phyloP scores from a whole-genome alignment of 805 yeast species.

The Sporopachydermia lactativora region DNA sequence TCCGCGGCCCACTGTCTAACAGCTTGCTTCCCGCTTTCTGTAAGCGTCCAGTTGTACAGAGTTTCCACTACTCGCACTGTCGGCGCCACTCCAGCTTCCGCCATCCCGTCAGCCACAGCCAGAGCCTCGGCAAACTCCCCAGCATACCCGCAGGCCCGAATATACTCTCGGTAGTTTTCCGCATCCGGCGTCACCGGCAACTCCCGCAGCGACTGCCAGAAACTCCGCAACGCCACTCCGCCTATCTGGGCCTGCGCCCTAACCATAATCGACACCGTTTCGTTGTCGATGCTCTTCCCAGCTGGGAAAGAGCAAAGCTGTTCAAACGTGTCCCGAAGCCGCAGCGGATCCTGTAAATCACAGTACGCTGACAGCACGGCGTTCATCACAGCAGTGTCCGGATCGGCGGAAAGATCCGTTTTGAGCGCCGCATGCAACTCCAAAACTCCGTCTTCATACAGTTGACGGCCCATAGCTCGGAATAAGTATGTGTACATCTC shows the following conservation, averaged over 20 bases:
- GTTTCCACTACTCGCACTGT: slow-evolving; percentile 15
- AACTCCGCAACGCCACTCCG: slow-evolving; percentile 38
- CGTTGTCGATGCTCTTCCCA: slow-evolving; percentile 39
- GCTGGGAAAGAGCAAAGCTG: slow-evolving; percentile 40
- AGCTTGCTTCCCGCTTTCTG: slow-evolving; percentile 20
- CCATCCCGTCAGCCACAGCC: slow-evolving; percentile 24
- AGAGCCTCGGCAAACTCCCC: slow-evolving; percentile 46
- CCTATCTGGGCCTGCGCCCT: slow-evolving; percentile 42
- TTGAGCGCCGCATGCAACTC: slow-evolving; percentile 51
- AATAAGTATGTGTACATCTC: slow-evolving; percentile 50
- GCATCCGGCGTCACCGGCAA: slow-evolving; percentile 39
- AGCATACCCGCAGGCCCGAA: slow-evolving; percentile 58
- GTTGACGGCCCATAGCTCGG: slow-evolving; percentile 40
- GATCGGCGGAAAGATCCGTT: slow-evolving; percentile 42
- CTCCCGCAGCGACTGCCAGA: slow-evolving; percentile 44
- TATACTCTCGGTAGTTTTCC: slow-evolving; percentile 40
- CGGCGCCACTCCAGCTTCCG: slow-evolving; percentile 13
- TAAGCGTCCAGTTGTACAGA: slow-evolving; percentile 30
- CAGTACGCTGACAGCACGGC: slow-evolving; percentile 51
- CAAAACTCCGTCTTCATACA: slow-evolving; percentile 50
- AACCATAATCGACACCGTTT: slow-evolving; percentile 53
- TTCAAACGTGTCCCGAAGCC: slow-evolving; percentile 46
- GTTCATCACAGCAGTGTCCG: slow-evolving; percentile 46
- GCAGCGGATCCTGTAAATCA: slow-evolving; percentile 37
- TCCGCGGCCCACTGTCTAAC: slow-evolving; percentile 27